These are phyloP conservation scores for Saccharomyces paradoxus DNA, from an alignment of 805 yeast genomes.

Conservation along the genomic window DNA sequence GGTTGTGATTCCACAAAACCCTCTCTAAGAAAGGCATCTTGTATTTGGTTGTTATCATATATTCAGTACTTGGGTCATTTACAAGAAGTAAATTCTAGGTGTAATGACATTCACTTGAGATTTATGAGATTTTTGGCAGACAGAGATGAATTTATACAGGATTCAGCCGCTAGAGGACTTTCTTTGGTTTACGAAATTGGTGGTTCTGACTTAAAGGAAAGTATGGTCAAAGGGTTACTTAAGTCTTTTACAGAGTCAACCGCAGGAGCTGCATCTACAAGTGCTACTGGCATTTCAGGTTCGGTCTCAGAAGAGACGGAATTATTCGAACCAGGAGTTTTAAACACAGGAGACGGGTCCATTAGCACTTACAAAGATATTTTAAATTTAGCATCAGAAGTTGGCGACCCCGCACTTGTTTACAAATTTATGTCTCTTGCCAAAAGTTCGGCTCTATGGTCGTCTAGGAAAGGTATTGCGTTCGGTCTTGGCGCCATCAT, in stretches of 20 bases:
- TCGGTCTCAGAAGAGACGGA: slow-evolving; percentile 71
- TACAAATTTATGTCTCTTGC: slow-evolving; percentile 92
- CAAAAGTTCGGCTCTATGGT: slow-evolving; percentile 80
- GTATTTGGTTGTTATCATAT: slow-evolving; percentile 78
- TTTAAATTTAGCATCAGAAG: slow-evolving; percentile 79
- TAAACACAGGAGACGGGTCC: slow-evolving; percentile 77
- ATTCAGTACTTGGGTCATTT: slow-evolving; percentile 63
- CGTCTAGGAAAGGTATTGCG: slow-evolving; percentile 88
- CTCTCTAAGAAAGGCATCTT: slow-evolving; percentile 59
- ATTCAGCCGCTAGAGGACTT: slow-evolving; percentile 83
- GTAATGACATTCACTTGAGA: slow-evolving; percentile 59
- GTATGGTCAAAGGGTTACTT: slow-evolving; percentile 62
- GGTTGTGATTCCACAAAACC: slow-evolving; percentile 65
- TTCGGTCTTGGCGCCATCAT: slow-evolving; percentile 83
- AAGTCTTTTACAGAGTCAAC: slow-evolving; percentile 70
- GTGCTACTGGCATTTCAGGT: slow-evolving; percentile 43
- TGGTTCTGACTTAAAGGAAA: slow-evolving; percentile 55
- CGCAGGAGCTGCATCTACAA: slow-evolving; percentile 30
- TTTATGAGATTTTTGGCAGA: slow-evolving; percentile 76
- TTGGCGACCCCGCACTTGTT: slow-evolving; percentile 90
- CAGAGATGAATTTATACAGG: slow-evolving; percentile 82
- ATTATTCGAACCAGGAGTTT: slow-evolving; percentile 72
- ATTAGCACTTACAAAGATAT: slow-evolving; percentile 89
- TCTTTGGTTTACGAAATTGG: slow-evolving; percentile 77
- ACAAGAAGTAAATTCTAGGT: slow-evolving; percentile 31